These are phyloP conservation scores for Nemania sp. DNA, from an alignment of 2,329 filamentous ascomycete genomes.

Conservation along the genomic window DNA sequence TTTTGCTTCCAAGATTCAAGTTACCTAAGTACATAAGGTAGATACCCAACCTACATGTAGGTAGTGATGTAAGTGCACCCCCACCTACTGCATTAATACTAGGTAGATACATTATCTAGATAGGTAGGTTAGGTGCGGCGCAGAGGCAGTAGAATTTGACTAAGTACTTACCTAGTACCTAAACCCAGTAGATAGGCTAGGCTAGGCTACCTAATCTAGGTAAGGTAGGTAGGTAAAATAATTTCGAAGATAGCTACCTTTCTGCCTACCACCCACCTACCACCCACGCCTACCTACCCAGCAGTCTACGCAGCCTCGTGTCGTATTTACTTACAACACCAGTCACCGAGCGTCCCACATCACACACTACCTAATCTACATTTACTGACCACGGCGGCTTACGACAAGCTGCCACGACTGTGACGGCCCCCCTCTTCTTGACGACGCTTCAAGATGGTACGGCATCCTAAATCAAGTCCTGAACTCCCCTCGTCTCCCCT, in stretches of 20 bases:
- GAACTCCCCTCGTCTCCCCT: too few species aligned
- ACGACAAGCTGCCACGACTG: not conserved
- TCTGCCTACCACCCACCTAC: not conserved
- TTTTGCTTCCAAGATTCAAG: too few species aligned
- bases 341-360: too few species aligned
- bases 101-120: too few species aligned
- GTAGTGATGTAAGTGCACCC: too few species aligned
- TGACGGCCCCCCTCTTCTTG: constrained; percentile 3
- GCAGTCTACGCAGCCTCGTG: not conserved
- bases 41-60: constrained; percentile 14
- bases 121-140: too few species aligned
- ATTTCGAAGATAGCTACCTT: constrained; percentile 9
- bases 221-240: not conserved
- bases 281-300: not conserved
- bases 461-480: not conserved
- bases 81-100: too few species aligned
- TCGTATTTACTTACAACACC: not conserved
- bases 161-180: not conserved
- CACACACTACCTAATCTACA: not conserved
- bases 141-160: too few species aligned
- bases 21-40: too few species aligned
- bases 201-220: too few species aligned
- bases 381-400: not conserved
- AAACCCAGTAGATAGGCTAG: too few species aligned
- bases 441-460: not conserved